Conservation (phyloP, 352 stramenopile genomes). For the Plasmopara muralis region DNA sequence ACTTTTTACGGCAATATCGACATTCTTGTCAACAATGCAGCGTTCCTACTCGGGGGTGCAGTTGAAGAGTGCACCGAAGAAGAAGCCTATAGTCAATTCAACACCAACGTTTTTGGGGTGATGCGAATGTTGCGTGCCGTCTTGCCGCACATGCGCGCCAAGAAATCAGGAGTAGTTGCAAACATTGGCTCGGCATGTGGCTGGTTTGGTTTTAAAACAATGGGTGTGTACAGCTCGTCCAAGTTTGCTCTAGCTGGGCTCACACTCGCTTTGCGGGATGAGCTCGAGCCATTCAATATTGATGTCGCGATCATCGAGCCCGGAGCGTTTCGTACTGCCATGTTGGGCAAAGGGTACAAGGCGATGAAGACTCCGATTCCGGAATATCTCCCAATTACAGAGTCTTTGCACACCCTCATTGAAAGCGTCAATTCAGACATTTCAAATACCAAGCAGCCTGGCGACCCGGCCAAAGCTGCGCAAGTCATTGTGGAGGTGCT, state of each 20-base stretch:
- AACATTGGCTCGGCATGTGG: slow-evolving; percentile 34
- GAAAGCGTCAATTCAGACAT: slow-evolving; percentile 10
- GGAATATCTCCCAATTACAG: slow-evolving; percentile 26
- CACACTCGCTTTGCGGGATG: slow-evolving; percentile 23
- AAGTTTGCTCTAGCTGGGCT: slow-evolving; percentile 39
- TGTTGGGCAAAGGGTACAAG: slow-evolving; percentile 29
- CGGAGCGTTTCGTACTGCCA: slow-evolving; percentile 35
- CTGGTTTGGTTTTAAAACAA: slow-evolving; percentile 23
- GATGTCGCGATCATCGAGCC: slow-evolving; percentile 42
- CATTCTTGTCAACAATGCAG: slow-evolving; percentile 48
- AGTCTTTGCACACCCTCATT: slow-evolving; percentile 19
- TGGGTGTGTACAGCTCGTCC: slow-evolving; percentile 32
- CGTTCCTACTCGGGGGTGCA: slow-evolving; percentile 34
- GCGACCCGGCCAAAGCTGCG: slow-evolving; percentile 28
- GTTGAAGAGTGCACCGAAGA: slow-evolving; percentile 39
- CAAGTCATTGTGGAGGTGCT: slow-evolving; percentile 30
- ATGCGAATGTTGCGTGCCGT: slow-evolving; percentile 30
- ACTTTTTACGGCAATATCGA: slow-evolving; percentile 40
- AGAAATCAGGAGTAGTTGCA: slow-evolving; percentile 34
- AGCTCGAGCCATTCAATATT: slow-evolving; percentile 33
- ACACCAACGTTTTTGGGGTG: slow-evolving; percentile 41
- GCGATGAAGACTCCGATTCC: slow-evolving; percentile 27
- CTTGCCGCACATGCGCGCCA: slow-evolving; percentile 38
- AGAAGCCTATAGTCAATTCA: slow-evolving; percentile 30
- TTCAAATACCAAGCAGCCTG: slow-evolving; percentile 15